Conservation (phyloP, 2,329 filamentous ascomycete genomes). For the Aspergillus felis region DNA sequence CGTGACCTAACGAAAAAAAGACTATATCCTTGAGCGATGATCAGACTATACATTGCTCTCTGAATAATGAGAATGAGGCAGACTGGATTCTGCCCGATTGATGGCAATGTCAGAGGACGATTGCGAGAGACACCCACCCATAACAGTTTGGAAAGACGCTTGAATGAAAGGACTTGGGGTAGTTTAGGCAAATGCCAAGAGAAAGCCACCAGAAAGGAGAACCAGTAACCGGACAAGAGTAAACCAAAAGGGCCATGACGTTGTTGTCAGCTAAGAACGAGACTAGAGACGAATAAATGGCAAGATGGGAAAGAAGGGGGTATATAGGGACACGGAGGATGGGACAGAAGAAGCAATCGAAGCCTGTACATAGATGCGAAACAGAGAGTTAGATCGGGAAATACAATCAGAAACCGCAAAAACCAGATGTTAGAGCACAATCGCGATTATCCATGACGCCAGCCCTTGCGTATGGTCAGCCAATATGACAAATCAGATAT, state of each 20-base stretch:
- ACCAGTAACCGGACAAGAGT: not conserved
- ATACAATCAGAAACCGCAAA: not conserved
- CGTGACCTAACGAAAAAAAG: not conserved
- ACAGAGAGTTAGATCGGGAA: not conserved
- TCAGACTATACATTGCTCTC: not conserved
- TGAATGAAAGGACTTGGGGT: not conserved
- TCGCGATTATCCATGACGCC: slow-evolving; percentile 2
- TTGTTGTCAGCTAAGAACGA: not conserved
- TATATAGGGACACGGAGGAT: not conserved
- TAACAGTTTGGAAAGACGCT: not conserved
- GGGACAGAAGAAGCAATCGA: not conserved
- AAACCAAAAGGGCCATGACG: not conserved
- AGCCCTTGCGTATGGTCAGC: not conserved
- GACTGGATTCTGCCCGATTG: not conserved
- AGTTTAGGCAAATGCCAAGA: not conserved
- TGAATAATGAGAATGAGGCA: not conserved
- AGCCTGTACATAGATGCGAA: not conserved
- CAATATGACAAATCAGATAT: not conserved
- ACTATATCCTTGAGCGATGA: not conserved
- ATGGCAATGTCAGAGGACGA: not conserved
- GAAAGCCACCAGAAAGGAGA: not conserved
- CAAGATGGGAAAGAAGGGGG: not conserved
- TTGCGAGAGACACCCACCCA: not conserved
- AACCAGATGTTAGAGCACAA: not conserved
- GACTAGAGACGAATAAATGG: not conserved